A percentile compares a stretch with the other conserved stretches of the same genome.
Evolutionary conservation across 768 basidiomycete species (phyloP).

Genomic region (Agaricus bisporus): DNA sequence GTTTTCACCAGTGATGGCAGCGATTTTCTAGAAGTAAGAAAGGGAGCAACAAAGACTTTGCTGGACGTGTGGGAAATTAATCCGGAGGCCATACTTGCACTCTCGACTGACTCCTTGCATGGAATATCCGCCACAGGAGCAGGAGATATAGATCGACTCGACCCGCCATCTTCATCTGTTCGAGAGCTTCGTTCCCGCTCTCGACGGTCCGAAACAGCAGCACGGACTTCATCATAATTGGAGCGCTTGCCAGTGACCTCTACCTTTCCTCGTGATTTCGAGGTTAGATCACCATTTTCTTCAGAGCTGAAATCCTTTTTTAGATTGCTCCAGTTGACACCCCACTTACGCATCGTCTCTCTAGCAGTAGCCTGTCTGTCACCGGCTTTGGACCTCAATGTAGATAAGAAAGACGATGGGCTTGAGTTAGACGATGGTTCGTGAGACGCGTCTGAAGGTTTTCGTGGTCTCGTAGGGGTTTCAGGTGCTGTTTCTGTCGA

Average conservation of each 20-base stretch:
- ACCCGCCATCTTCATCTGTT: constrained; percentile 11
- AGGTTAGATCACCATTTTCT: constrained; percentile 20
- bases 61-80: constrained; percentile 14
- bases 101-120: constrained; percentile 15
- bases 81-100: neutral
- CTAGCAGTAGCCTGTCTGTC: constrained; percentile 89
- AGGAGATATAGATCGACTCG: constrained; percentile 12
- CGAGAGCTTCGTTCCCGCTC: constrained; percentile 26
- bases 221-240: constrained; percentile 70
- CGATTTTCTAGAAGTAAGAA: constrained; percentile 22
- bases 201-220: constrained; percentile 66
- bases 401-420: constrained; percentile 67
- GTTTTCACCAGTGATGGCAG: constrained; percentile 27
- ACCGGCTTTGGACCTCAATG: constrained; percentile 66
- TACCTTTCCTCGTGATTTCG: constrained; percentile 17
- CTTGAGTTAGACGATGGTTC: constrained; percentile 23
- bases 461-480: constrained; percentile 27
- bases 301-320: constrained; percentile 43
- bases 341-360: constrained; percentile 91
- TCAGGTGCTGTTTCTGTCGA: constrained; percentile 16
- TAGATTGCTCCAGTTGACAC: constrained; percentile 69
- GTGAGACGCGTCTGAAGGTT: constrained; percentile 23
- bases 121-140: neutral
- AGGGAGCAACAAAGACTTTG: constrained; percentile 11
- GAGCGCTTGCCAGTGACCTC: constrained; percentile 29